Base-by-base conservation (phyloP, 164 flowering plant genomes). In the Vitis riparia region DNA sequence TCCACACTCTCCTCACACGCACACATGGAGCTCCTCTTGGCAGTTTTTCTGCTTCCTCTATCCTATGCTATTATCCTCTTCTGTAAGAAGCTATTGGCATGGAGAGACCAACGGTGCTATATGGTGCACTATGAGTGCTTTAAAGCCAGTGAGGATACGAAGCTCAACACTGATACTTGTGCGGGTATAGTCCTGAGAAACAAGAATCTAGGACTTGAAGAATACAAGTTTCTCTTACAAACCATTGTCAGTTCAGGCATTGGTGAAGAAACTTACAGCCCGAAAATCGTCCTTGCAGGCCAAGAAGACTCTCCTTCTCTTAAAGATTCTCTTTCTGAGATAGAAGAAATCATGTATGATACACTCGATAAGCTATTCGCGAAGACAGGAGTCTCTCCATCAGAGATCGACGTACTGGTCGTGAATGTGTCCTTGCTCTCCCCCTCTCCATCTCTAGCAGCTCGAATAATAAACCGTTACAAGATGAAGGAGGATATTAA, bases 401-500 rank as follows among this genome's bases (percentile, higher is more conserved):
- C 77, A 1, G 86, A 85, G 1, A 79, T 91, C 11, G 94, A 89
- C 69, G 68, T 87, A 1, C 89, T 89, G 1, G 89, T 90, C 9
- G 91, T 90, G 5, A 87, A 90, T 62, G 77, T 92, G 16, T 85
- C 94, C 11, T 66, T 92, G 79, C 78, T 90, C 23, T 63, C 91
- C 1, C 63, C 87, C 0, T 71, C 68, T 1, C 94, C 97, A 0
- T 90, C 91, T 48, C 72, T 87, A 1, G 44, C 89, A 5, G 59
- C 92, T 6, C 76, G 91, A 23, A 78, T 92, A 0, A 50, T 92
- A 0, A 88, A 88, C 68, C 80, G 71, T 0, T 92, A 90, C 89
- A 86, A 88, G 71, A 80, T 90, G 91, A 82, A 81, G 77, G 75
- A 77, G 1, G 86, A 86, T 60, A 47, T 90, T 1, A 87, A 82